Evolutionary conservation across 2,329 filamentous ascomycete genomes (phyloP).

Genomic region (Arthrobotrys entomopaga): DNA sequence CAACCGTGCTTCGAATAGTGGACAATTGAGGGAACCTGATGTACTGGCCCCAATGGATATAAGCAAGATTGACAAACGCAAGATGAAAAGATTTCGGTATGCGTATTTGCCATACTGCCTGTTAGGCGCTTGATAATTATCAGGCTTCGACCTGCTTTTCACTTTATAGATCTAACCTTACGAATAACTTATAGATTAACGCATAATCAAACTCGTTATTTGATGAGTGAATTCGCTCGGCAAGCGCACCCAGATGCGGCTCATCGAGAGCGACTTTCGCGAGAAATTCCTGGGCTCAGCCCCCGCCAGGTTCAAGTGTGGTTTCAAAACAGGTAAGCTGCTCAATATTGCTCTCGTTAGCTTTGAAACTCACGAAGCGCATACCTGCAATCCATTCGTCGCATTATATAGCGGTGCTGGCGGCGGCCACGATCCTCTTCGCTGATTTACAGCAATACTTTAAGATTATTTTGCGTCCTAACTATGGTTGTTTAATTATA

Average conservation of each 20-base stretch:
- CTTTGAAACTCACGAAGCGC: background rate
- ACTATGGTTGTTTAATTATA: background rate
- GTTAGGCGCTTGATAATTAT: background rate
- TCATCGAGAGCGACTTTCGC: constrained; percentile 84
- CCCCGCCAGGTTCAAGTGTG: constrained; percentile 95
- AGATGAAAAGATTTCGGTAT: constrained; percentile 81
- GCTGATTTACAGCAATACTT: background rate
- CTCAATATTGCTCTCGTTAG: constrained; percentile 5
- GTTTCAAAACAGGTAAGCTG: constrained; percentile 90
- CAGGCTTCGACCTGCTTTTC: background rate
- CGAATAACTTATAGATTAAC: constrained; percentile 72
- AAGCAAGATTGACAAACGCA: constrained; percentile 59
- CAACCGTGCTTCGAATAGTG: constrained; percentile 70
- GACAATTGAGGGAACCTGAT: constrained; percentile 56
- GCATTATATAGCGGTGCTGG: no score
- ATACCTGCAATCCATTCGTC: background rate
- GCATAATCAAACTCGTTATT: constrained; percentile 94
- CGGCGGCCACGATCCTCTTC: no score
- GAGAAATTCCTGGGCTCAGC: constrained; percentile 90
- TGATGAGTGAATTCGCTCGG: constrained; percentile 96
- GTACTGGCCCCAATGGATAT: constrained; percentile 35
- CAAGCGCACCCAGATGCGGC: constrained; percentile 93
- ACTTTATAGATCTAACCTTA: background rate
- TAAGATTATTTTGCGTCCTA: background rate
- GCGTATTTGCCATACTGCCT: constrained; percentile 38